Evolutionary conservation across 2,329 filamentous ascomycete species (phyloP).

Genomic region (Graphilbum sp.): DNA sequence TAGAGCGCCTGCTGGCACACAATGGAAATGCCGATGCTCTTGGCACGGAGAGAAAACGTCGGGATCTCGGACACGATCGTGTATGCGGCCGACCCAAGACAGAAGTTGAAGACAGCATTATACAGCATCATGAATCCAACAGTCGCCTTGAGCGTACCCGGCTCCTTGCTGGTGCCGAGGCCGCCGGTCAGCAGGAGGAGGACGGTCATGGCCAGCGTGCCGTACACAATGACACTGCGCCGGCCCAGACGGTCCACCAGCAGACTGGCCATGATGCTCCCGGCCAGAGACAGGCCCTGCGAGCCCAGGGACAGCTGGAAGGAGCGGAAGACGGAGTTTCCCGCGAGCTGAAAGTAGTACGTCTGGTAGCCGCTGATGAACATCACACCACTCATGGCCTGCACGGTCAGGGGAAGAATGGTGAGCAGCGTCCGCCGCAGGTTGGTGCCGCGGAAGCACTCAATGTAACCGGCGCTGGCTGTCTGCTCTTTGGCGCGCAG

Average conservation of each 20-base stretch:
- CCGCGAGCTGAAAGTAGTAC: conserved; percentile 4
- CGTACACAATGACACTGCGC: conserved; percentile 1
- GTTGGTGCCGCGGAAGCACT: conserved; percentile 18
- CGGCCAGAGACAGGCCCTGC: conserved; percentile 20
- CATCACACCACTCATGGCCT: conserved; percentile 3
- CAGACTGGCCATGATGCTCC: conserved; percentile 17
- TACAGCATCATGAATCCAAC: conserved; percentile 13
- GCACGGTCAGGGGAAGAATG: conserved; percentile 30
- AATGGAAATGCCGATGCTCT: conserved; percentile 11
- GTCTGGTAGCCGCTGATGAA: conserved; percentile 2
- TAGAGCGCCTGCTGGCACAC: conserved; percentile 4
- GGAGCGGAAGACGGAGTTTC: conserved; percentile 14
- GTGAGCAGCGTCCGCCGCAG: conserved; percentile 22
- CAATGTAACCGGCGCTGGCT: conserved; percentile 12
- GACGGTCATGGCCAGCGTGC: conserved; percentile 10
- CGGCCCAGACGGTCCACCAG: conserved; percentile 3
- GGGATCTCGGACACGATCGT: conserved; percentile 12
- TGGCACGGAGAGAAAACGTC: conserved; percentile 11
- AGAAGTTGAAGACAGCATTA: conserved; percentile 12
- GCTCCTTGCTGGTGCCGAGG: conserved; percentile 9
- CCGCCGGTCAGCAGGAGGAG: conserved; percentile 15
- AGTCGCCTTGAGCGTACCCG: conserved; percentile 9
- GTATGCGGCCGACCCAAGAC: conserved; percentile 11
- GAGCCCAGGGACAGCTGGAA: conserved; percentile 16
- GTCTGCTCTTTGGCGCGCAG: conserved; percentile 28